Percentiles rank a stretch among this genome's conserved stretches.
These are phyloP conservation scores for Aspergillus sp. DNA, from an alignment of 2,329 filamentous ascomycete genomes.

Conservation along the genomic window DNA sequence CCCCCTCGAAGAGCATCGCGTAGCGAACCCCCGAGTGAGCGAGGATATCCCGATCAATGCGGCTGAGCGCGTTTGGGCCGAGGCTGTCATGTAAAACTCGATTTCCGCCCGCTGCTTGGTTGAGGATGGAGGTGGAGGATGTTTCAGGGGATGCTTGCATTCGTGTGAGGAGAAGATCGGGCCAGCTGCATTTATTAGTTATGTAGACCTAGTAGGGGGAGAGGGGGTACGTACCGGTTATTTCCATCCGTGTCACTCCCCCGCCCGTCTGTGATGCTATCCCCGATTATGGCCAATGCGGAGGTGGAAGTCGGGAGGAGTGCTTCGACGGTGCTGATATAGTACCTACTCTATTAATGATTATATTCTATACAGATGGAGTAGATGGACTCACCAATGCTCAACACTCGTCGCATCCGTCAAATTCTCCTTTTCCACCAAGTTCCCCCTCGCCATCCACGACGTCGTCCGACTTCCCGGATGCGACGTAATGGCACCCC, in stretches of 20 bases:
- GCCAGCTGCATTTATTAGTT: slow-evolving; percentile 41
- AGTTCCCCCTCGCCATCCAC: slow-evolving; percentile 56
- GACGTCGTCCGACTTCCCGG: slow-evolving; percentile 61
- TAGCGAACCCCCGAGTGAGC: slow-evolving; percentile 54
- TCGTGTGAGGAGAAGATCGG: slow-evolving; percentile 51
- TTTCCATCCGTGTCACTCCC: slow-evolving; percentile 57
- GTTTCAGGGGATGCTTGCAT: slow-evolving; percentile 46
- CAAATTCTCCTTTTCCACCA: slow-evolving; percentile 47
- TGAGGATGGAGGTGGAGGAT: slow-evolving; percentile 52
- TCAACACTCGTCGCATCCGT: slow-evolving; percentile 34
- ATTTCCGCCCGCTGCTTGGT: slow-evolving; percentile 68
- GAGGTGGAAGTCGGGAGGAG: slow-evolving; percentile 41
- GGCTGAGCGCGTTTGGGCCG: slow-evolving; percentile 56
- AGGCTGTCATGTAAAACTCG: slow-evolving; percentile 58
- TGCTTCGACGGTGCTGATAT: slow-evolving; percentile 55
- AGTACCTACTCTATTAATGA: slow-evolving; percentile 48
- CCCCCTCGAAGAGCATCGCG: slow-evolving; percentile 63
- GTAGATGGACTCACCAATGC: slow-evolving; percentile 36
- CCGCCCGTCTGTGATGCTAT: slow-evolving; percentile 63
- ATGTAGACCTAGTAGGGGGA: background rate
- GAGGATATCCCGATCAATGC: slow-evolving; percentile 62
- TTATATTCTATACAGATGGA: no score
- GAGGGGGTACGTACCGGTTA: slow-evolving; percentile 37
- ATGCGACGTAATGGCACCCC: slow-evolving; percentile 57
- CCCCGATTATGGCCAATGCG: slow-evolving; percentile 54